Base-by-base conservation (phyloP, 495 filamentous ascomycete species). In the Clohesyomyces aquaticus region DNA sequence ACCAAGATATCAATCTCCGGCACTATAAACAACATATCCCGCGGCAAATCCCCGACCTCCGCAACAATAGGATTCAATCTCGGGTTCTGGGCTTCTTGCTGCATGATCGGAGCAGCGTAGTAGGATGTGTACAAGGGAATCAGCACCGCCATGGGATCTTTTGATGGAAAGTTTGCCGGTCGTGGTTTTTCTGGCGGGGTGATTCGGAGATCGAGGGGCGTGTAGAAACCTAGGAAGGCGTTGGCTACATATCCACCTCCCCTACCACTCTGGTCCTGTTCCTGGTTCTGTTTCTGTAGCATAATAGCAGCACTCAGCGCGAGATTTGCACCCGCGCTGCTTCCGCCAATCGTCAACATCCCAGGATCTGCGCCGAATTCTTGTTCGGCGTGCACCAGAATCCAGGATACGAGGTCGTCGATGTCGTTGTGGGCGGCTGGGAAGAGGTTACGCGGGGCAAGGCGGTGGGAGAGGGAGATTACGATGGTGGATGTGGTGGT, bases 101-200 rank as follows among this genome's bases (percentile, higher is more conserved):
- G 29, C n/a, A 73, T 55, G 10, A 28, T 61, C 4, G 63, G 54
- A 1, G 29, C 70, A 0, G 72, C 62, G 61, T 77, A 77, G 61
- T 77, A 77, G 0, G 67, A 50, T 48, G 77, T 72, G 43, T 68
- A 73, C n/a, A 77, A 56, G 3, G 75, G 71, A 3, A 69, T 21
- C 47, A 77, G 38, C 28, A 74, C 70, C 1, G 49, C 8, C 26
- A 72, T 19, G 8, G 72, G 75, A 47, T 77, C 75, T 1, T 29
- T 46, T 2, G 38, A 59, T 9, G 74, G 74, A 28, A 70, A 73
- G n/a, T 59, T 57, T 2, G 70, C 47, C 11, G 75, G 72, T 22
- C 46, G 62, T 4, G 72, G 74, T 61, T 76, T 77, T 27, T 72
- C 59, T 52, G 61, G 14, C 0, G 75, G 74, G 11, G 47, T 56